Evolutionary conservation across 2,329 filamentous ascomycete species (phyloP).

Genomic region (Fusarium goolgardi): DNA sequence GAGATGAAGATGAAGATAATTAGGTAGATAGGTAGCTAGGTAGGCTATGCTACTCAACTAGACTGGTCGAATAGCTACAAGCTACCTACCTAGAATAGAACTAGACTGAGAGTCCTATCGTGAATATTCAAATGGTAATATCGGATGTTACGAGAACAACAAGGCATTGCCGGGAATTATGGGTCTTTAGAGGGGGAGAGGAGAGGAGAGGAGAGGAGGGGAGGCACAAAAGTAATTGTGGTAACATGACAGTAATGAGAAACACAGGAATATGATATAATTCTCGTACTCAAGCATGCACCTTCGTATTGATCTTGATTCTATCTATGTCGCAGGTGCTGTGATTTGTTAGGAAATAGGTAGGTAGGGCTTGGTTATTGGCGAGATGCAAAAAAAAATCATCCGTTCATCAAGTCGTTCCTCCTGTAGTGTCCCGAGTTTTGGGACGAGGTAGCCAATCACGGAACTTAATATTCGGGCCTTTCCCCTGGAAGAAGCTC

Average conservation of each 20-base stretch:
- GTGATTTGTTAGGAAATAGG: neutral
- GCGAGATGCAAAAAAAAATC: conserved; percentile 6
- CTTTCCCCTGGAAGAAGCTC: conserved; percentile 39
- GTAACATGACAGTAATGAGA: neutral
- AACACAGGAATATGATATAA: neutral
- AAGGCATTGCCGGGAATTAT: conserved; percentile 25
- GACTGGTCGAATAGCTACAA: neutral
- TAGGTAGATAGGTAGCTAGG: neutral
- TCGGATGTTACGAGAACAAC: conserved; percentile 24
- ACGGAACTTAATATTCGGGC: conserved; percentile 39
- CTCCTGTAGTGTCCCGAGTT: conserved; percentile 6
- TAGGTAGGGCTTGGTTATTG: conserved; percentile 3
- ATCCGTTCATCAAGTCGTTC: conserved; percentile 11
- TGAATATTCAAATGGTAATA: conserved; percentile 8
- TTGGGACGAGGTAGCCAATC: conserved; percentile 29
- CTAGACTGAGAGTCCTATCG: conserved; percentile 13
- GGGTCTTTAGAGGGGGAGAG: neutral
- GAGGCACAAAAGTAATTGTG: neutral
- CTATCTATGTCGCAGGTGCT: conserved; percentile 11
- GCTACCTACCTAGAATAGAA: neutral
- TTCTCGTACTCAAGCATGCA: conserved; percentile 9
- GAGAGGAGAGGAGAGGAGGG: neutral
- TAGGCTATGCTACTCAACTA: neutral
- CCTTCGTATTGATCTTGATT: conserved; percentile 17
- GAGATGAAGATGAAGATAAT: conserved; percentile 11